Base-by-base conservation (phyloP, 371 early-diverging fungal genomes). In the Sporodiniella umbellata region DNA sequence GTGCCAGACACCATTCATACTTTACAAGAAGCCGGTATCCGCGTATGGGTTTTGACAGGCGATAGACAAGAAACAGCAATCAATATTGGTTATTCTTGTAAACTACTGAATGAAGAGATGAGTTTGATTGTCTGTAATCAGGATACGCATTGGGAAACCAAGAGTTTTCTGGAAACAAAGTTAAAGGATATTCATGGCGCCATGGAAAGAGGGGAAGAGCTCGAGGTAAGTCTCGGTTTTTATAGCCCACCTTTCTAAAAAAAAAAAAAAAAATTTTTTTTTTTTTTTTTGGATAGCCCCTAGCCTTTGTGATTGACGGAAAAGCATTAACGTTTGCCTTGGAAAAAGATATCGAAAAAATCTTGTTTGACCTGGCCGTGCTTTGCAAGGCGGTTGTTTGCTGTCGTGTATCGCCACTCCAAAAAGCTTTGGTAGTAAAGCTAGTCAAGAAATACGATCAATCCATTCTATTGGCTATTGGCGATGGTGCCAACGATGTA, bases 401-500 rank as follows among this genome's bases (percentile, higher is more conserved):
- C 71, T 96, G 94, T 58, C 91, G 99, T 48, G 94, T 95, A 0
- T 90, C 94, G 1, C 99, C 99, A 5, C 68, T 91, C 28, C 95
- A 97, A 66, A 98, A 98, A 74, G 93, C 94, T 0, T 60, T 88
- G 37, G 92, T 98, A 21, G 94, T 95, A 8, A 81, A 88, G 55
- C 58, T 83, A 18, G 85, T 92, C 8, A 82, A 85, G 52, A 80
- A 85, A 45, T 79, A 83, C 56, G 70, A 75, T 22, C 72, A 71
- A 30, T 80, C 82, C 31, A 83, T 93, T 48, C 85, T 95, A 45
- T 69, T 95, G 46, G 90, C 93, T 8, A 94, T 98, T 51, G 99
- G 99, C 30, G 99, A 98, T 68, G 99, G 99, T 18, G 96, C 93
- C 37, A 98, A 98, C 74, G 99, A 98, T 69, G 94, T 98, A 33